Percentiles rank a stretch among this genome's conserved stretches.
phyloP scores from a whole-genome alignment of 352 stramenopile genomes.

The Labyrinthula sp. region DNA sequence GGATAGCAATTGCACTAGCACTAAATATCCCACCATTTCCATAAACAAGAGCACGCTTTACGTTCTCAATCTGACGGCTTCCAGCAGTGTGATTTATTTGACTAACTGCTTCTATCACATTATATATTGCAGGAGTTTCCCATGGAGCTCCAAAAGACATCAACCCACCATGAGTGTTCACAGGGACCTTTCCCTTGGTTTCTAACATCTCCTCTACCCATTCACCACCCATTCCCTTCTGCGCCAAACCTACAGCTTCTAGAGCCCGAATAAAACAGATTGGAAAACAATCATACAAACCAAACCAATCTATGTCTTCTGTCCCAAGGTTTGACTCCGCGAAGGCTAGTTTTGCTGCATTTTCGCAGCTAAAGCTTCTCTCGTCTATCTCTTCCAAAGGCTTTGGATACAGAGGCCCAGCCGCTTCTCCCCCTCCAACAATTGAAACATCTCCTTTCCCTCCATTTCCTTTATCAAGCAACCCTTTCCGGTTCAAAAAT shows the following conservation, averaged over 20 bases:
- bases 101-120: slow-evolving; percentile 34
- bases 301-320: slow-evolving; percentile 38
- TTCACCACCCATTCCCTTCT: slow-evolving; percentile 32
- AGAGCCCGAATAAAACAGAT: slow-evolving; percentile 38
- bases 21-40: slow-evolving; percentile 38
- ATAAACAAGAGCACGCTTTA: slow-evolving; percentile 35
- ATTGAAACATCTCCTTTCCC: slow-evolving; percentile 28
- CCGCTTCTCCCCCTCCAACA: slow-evolving; percentile 36
- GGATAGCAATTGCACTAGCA: slow-evolving; percentile 36
- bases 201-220: slow-evolving; percentile 37
- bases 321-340: slow-evolving; percentile 30
- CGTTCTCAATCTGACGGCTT: slow-evolving; percentile 33
- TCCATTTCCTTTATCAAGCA: slow-evolving; percentile 28
- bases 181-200: slow-evolving; percentile 31
- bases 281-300: slow-evolving; percentile 39
- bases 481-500: slow-evolving; percentile 32
- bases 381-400: slow-evolving; percentile 34
- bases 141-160: slow-evolving; percentile 37
- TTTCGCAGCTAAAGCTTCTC: slow-evolving; percentile 35
- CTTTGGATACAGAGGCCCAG: slow-evolving; percentile 35
- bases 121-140: slow-evolving; percentile 36
- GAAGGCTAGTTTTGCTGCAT: slow-evolving; percentile 34
- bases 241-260: slow-evolving; percentile 34
- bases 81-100: slow-evolving; percentile 31
- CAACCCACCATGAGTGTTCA: slow-evolving; percentile 38